Conservation (phyloP, 2,329 filamentous ascomycete genomes). For the Penicillium paneum region DNA sequence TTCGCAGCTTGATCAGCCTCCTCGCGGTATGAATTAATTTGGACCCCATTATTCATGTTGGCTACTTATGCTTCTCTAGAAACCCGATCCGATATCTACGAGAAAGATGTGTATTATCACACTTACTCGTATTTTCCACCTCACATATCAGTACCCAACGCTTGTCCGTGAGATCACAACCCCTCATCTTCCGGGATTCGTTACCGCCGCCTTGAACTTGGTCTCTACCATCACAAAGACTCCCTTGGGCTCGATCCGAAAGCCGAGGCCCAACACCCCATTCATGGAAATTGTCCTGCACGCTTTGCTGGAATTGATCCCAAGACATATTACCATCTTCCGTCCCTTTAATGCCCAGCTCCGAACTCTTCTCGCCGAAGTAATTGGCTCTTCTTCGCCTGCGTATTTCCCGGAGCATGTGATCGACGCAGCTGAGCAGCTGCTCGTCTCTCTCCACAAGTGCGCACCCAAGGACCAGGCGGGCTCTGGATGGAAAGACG, state of each 20-base stretch:
- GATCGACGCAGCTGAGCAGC: conserved; percentile 56
- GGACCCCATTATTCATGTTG: neutral
- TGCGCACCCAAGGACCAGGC: conserved; percentile 77
- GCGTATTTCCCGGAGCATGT: conserved; percentile 55
- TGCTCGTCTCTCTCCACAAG: conserved; percentile 70
- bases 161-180: conserved; percentile 84
- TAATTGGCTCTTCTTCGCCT: conserved; percentile 61
- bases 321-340: conserved; percentile 79
- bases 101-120: conserved; percentile 76
- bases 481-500: conserved; percentile 73
- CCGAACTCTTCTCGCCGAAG: conserved; percentile 56
- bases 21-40: conserved; percentile 57
- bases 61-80: conserved; percentile 48
- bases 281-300: conserved; percentile 68
- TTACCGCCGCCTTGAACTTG: conserved; percentile 69
- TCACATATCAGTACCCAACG: conserved; percentile 78
- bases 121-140: conserved; percentile 76
- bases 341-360: conserved; percentile 72
- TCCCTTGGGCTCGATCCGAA: conserved; percentile 34
- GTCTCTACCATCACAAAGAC: conserved; percentile 46
- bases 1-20: conserved; percentile 69
- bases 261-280: conserved; percentile 41
- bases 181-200: conserved; percentile 71
- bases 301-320: conserved; percentile 68
- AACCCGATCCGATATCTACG: conserved; percentile 69